Evolutionary conservation across 176 grass and related monocot species (phyloP), one percentile per base, ranked within the genome.

Genomic region (Lolium perenne): DNA sequence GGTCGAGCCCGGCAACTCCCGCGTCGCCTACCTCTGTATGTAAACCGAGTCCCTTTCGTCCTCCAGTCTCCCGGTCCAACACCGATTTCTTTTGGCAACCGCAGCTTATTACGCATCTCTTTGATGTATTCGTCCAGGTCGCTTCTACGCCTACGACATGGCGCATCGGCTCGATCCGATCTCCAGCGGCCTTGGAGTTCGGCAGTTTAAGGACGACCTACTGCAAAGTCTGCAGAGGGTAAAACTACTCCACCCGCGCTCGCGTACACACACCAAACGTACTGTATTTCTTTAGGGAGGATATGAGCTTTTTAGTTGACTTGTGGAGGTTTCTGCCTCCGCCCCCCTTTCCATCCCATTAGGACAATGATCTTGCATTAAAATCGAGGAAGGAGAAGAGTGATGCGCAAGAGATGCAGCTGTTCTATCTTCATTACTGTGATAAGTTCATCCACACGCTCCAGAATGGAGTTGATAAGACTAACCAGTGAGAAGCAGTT

Each of bases 391-490:
- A 20, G 16, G 54, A 57, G 17, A 20, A 57, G 16, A 7, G 54
- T 20, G 54, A 57, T 6, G 0, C 5, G 17, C 54, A 0, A 57
- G 92, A 97, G 82, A 97, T 97, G 92, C 84, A 94, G 65, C 87
- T 82, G 9, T 97, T 95, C 80, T 97, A 97, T 71, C 89, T 88
- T 15, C 69, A 95, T 1, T 97, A 97, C 82, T 97, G 88, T 83
- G 91, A 91, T 65, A 94, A 90, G 49, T 97, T 93, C 82, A 97
- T 97, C 58, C 92, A 95, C 65, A 93, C 92, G 18, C 87, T 93
- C 57, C 89, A 97, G 67, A 90, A 91, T 72, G 87, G 58, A 0
- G 91, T 91, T 50, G 87, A 93, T 74, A 93, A 95, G 80, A 85
- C 92, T 78, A 92, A 97, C 85, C 95, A 92, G 95, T 95, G 17